Evolutionary conservation across 805 yeast genomes (phyloP), one percentile per base, ranked within the genome.

Genomic region (Lachancea thermotolerans): DNA sequence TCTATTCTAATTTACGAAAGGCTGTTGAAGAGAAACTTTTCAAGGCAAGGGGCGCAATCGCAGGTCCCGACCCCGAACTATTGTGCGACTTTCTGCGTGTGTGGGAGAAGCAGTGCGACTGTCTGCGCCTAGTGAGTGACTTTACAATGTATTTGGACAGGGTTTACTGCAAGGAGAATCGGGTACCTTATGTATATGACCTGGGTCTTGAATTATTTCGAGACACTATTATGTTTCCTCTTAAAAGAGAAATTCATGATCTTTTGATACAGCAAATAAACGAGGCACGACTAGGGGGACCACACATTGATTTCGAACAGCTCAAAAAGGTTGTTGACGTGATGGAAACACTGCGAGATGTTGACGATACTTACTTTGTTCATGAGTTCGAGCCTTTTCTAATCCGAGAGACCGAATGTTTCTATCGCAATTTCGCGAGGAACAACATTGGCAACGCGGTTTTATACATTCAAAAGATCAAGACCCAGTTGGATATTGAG

Each of bases 131-230:
- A 74, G 76, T 87, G 37, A 77, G 90, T 54, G 95, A 90, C 61
- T 85, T 89, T 2, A 67, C 87, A 59, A 82, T 89, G 85, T 89
- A 89, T 57, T 64, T 90, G 58, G 95, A 89, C 58, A 74, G 95
- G 37, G 95, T 86, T 0, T 88, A 85, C 54, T 85, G 89, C 25
- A 81, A 78, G 52, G 90, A 83, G 51, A 69, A 72, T 45, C 81
- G 77, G 53, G 66, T 78, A 41, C 78, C 84, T 3, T 67, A 81
- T 46, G 72, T 83, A 2, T 82, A 81, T 57, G 96, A 89, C 57
- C 71, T 81, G 39, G 95, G 95, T 0, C 69, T 88, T 18, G 74
- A 73, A 29, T 61, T 81, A 8, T 89, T 87, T 60, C 75, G 83
- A 48, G 81, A 78, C 33, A 66, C 71, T 21, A 71, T 88, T 6